phyloP scores from a whole-genome alignment of 208 protist genomes.

The Crithidia acanthocephali region DNA sequence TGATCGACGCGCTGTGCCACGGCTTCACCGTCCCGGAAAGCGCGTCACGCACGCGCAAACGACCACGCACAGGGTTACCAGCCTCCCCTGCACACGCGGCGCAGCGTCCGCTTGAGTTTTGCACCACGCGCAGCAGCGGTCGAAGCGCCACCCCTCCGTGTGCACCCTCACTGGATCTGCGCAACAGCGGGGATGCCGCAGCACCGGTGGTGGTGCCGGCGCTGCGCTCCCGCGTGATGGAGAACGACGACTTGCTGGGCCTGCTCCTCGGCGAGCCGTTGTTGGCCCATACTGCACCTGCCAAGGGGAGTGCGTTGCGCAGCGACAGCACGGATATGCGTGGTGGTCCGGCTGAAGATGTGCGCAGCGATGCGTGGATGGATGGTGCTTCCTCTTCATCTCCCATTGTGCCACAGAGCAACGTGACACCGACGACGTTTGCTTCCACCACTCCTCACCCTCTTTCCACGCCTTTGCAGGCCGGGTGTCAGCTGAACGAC shows the following conservation, averaged over 20 bases:
- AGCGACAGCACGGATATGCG: not conserved
- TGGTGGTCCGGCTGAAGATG: no score
- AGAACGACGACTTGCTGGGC: constrained; percentile 41
- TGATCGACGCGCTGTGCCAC: constrained; percentile 29
- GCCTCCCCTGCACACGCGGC: not conserved
- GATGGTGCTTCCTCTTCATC: no score
- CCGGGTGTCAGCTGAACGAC: not conserved
- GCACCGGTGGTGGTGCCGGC: not conserved
- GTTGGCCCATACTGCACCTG: not conserved
- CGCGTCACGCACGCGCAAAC: not conserved
- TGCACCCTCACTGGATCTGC: no score
- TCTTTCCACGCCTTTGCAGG: not conserved
- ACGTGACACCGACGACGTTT: not conserved
- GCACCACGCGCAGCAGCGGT: no score
- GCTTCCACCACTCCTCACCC: not conserved
- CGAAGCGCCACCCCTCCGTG: no score
- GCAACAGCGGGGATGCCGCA: no score
- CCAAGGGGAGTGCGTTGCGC: not conserved
- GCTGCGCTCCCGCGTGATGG: constrained; percentile 32
- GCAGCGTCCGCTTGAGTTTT: not conserved
- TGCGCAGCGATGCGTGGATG: no score
- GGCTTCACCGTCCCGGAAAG: constrained; percentile 10
- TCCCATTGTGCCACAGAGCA: not conserved
- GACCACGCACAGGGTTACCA: not conserved
- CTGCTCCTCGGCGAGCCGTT: constrained; percentile 24